Evolutionary conservation across 2,329 filamentous ascomycete species (phyloP).

Genomic region (Stemphylium beticola): DNA sequence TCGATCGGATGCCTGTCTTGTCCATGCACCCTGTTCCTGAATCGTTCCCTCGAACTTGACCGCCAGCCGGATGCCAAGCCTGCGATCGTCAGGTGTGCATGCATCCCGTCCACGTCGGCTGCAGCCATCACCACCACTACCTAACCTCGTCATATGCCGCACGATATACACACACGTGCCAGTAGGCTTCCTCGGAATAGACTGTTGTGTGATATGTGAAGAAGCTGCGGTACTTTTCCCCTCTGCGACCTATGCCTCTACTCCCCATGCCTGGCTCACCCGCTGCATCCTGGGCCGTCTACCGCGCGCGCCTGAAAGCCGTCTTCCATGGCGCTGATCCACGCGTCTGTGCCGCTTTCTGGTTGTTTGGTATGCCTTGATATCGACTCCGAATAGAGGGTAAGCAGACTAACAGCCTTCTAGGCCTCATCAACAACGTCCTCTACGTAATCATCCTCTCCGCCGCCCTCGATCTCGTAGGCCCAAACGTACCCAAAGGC

Average conservation of each 20-base stretch:
- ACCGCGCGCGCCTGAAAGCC: slow-evolving; percentile 67
- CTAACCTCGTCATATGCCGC: slow-evolving; percentile 2
- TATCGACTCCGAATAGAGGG: neutral
- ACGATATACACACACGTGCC: neutral
- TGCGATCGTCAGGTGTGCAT: slow-evolving; percentile 9
- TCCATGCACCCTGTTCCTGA: slow-evolving; percentile 16
- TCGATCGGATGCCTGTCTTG: slow-evolving; percentile 5
- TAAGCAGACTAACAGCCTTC: slow-evolving; percentile 13
- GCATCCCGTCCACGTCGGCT: slow-evolving; percentile 1
- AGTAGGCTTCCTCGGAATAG: neutral
- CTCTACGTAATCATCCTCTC: slow-evolving; percentile 97
- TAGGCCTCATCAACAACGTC: slow-evolving; percentile 93
- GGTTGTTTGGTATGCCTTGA: slow-evolving; percentile 77
- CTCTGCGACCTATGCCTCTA: slow-evolving; percentile 35
- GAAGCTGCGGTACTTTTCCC: slow-evolving; percentile 4
- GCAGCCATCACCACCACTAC: neutral
- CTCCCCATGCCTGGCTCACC: slow-evolving; percentile 65
- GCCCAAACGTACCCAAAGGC: slow-evolving; percentile 83
- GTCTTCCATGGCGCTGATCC: slow-evolving; percentile 72
- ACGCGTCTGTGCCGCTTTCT: slow-evolving; percentile 81
- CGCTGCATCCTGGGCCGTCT: slow-evolving; percentile 74
- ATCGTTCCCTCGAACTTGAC: slow-evolving; percentile 8
- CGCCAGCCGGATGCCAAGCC: slow-evolving; percentile 10
- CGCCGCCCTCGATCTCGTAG: slow-evolving; percentile 92
- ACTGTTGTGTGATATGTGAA: slow-evolving; percentile 8